A percentile compares a stretch with the other conserved stretches of the same genome.
These are phyloP conservation scores for Epichloe amarillans DNA, from an alignment of 2,329 filamentous ascomycete genomes.

Conservation along the genomic window DNA sequence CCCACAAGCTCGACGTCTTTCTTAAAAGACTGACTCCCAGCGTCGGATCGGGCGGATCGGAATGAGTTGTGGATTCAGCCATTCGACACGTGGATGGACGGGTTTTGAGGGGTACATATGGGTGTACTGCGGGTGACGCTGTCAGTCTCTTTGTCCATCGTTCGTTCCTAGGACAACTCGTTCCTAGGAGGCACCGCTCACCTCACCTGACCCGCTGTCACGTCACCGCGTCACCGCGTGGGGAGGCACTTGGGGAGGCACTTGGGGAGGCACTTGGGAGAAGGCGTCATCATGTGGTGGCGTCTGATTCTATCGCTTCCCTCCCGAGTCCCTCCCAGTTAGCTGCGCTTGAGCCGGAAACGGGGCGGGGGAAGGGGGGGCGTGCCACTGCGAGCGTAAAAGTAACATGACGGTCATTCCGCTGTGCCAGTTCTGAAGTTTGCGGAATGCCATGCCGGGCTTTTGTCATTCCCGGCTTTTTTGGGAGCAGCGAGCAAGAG, in stretches of 20 bases:
- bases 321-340: too few species aligned
- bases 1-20: too few species aligned
- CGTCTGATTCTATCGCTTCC: slow-evolving; percentile 5
- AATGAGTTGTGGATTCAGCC: slow-evolving; percentile 31
- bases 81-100: slow-evolving; percentile 22
- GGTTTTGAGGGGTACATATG: slow-evolving; percentile 15
- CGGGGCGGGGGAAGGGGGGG: too few species aligned
- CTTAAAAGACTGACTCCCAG: too few species aligned
- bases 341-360: too few species aligned
- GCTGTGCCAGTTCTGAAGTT: not conserved
- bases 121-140: too few species aligned
- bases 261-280: not conserved
- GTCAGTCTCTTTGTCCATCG: too few species aligned
- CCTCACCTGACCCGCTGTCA: slow-evolving; percentile 18
- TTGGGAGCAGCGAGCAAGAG: too few species aligned
- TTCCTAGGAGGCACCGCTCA: slow-evolving; percentile 14
- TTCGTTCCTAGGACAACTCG: too few species aligned
- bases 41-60: slow-evolving; percentile 27
- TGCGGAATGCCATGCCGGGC: not conserved
- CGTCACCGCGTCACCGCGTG: slow-evolving; percentile 14
- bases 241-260: not conserved
- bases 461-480: not conserved
- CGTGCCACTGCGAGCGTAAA: not conserved
- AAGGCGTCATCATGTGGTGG: slow-evolving; percentile 18
- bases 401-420: too few species aligned